phyloP scores from a whole-genome alignment of 306 rosid species.

The Begonia masoniana region DNA sequence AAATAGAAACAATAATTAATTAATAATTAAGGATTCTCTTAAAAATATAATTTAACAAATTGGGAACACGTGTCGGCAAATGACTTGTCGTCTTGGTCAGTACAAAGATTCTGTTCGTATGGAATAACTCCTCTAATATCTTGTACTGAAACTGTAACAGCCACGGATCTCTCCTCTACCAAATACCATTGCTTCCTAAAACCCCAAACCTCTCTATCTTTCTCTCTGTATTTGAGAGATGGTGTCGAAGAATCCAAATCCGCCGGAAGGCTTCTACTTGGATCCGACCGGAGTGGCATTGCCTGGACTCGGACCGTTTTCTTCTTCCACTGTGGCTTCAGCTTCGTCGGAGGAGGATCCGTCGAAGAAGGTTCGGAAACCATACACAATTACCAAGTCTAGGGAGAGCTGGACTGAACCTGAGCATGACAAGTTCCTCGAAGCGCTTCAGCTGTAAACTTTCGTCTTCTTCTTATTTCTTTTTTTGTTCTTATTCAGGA shows the following conservation, averaged over 20 bases:
- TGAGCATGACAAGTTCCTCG: conserved; percentile 93
- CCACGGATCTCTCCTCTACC: no score
- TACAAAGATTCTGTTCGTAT: no score
- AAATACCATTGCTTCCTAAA: not conserved
- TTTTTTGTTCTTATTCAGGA: not conserved
- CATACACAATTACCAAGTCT: conserved; percentile 93
- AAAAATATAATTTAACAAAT: no score
- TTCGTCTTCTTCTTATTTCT: not conserved
- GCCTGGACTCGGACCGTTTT: conserved; percentile 47
- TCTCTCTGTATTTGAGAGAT: not conserved
- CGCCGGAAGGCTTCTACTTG: conserved; percentile 50
- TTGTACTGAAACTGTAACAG: no score
- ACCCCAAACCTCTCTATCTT: not conserved
- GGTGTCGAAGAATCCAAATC: conserved; percentile 73
- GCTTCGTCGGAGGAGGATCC: conserved; percentile 41
- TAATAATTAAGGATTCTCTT: no score
- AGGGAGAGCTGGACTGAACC: conserved; percentile 98
- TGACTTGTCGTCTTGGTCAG: no score
- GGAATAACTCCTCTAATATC: no score
- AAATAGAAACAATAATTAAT: no score
- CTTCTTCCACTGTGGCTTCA: conserved; percentile 17
- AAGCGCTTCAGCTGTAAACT: conserved; percentile 85
- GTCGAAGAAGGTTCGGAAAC: conserved; percentile 71
- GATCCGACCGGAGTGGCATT: conserved; percentile 49
- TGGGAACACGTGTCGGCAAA: no score